Base-by-base conservation (phyloP, 768 basidiomycete species). In the Ramaria sp. region DNA sequence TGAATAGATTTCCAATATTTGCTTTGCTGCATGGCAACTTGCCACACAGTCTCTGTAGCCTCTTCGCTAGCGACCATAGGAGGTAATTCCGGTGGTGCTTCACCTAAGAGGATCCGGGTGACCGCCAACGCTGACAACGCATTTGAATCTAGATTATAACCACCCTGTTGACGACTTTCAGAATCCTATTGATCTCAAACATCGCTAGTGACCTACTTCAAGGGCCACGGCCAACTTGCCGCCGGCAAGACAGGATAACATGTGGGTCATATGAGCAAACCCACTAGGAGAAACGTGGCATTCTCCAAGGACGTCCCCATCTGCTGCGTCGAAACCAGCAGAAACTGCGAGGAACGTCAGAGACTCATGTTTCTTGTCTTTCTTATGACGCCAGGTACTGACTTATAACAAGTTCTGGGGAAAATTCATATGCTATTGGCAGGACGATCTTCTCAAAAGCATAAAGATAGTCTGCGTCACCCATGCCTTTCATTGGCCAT, bases 221-320 rank as follows among this genome's bases (percentile, higher is more conserved):
- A 99, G 78, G 1, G 92, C 94, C 28, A 95, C 91, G 10, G 95
- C 89, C 15, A 99, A 62, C 61, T 82, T 87, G 2, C 96, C 96
- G 7, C 80, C 78, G 22, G 95, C 95, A 16, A 99, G 73, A 20
- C 85, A 81, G 38, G 83, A 79, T 8, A 99, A 75, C 91, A 99
- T 95, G 63, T 97, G 88, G 5, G 96, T 96, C 94, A 99, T 98
- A 62, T 98, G 96, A 0, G 92, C 92, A 66, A 92, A 99, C 4
- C 94, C 96, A 16, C 82, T 78, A 0, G 96, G 96, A 4, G 88
- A 78, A 57, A 99, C 94, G 60, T 82, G 73, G 62, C 94, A 97
- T 69, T 85, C 86, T 34, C 96, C 96, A 3, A 99, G 76, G 36
- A 83, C 81, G 62, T 99, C 96, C 3, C 96, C 96, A 27, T 77